A percentile compares a stretch with the other conserved stretches of the same genome.
Conservation (phyloP, 768 basidiomycete species). For the Hydnomerulius pinastri region DNA sequence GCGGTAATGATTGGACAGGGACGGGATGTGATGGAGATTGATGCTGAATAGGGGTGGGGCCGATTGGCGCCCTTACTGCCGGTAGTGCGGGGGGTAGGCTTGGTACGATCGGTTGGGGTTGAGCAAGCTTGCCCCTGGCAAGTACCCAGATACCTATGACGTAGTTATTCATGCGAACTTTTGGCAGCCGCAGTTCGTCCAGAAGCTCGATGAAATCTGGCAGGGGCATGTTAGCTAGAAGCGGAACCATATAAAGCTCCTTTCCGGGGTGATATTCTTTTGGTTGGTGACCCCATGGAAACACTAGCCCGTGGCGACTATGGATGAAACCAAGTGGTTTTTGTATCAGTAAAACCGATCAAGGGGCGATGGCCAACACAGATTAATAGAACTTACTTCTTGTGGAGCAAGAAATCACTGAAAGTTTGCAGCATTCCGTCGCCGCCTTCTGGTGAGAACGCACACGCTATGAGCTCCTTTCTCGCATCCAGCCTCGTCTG, state of each 20-base stretch:
- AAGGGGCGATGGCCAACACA: slow-evolving; percentile 7
- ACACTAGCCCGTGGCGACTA: slow-evolving; percentile 84
- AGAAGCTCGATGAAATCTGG: slow-evolving; percentile 87
- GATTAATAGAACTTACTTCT: slow-evolving; percentile 55
- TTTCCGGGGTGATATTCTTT: slow-evolving; percentile 77
- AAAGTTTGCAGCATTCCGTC: slow-evolving; percentile 57
- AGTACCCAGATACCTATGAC: slow-evolving; percentile 87
- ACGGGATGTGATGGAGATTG: slow-evolving; percentile 14
- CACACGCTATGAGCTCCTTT: slow-evolving; percentile 80
- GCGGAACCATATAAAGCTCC: slow-evolving; percentile 84
- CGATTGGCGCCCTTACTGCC: slow-evolving; percentile 12
- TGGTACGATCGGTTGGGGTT: slow-evolving; percentile 20
- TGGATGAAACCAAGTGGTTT: slow-evolving; percentile 13
- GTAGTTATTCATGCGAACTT: slow-evolving; percentile 59
- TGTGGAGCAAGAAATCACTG: slow-evolving; percentile 66
- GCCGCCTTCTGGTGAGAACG: slow-evolving; percentile 58
- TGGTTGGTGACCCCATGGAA: slow-evolving; percentile 80
- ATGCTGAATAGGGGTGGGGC: slow-evolving; percentile 16
- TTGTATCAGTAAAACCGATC: slow-evolving; percentile 8
- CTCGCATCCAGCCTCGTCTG: slow-evolving; percentile 74
- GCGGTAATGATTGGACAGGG: slow-evolving; percentile 20
- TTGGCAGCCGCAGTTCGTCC: slow-evolving; percentile 73
- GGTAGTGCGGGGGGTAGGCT: slow-evolving; percentile 15
- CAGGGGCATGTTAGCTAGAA: slow-evolving; percentile 61
- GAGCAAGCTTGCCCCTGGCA: slow-evolving; percentile 73